Conservation (phyloP, 768 basidiomycete genomes). For the Hypholoma fasciculare region DNA sequence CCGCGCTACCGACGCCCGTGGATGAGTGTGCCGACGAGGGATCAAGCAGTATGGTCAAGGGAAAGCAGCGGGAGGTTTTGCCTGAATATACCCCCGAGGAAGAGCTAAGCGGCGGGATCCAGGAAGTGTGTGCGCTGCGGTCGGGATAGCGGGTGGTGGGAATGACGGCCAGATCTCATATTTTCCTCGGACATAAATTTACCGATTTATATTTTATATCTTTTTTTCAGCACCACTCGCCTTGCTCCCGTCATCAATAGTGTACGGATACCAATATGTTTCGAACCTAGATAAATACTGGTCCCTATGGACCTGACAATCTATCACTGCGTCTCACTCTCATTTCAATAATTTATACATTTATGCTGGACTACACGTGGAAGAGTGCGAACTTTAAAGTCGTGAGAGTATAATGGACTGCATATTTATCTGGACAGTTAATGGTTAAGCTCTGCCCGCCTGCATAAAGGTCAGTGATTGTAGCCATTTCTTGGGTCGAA, state of each 20-base stretch:
- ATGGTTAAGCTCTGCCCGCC: slow-evolving; percentile 14
- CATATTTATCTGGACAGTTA: neutral
- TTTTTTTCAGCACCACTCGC: neutral
- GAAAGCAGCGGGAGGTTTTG: slow-evolving; percentile 3
- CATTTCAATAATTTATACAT: neutral
- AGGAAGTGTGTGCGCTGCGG: slow-evolving; percentile 5
- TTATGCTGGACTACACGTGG: neutral
- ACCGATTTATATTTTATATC: neutral
- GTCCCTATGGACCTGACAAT: slow-evolving; percentile 3
- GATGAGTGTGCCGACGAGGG: slow-evolving; percentile 21
- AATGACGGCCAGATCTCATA: neutral
- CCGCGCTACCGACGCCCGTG: slow-evolving; percentile 29
- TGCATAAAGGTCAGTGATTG: neutral
- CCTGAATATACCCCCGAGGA: neutral
- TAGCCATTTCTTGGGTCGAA: neutral
- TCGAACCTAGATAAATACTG: neutral
- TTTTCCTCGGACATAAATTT: neutral
- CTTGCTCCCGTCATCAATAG: neutral
- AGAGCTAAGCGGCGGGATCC: slow-evolving; percentile 13
- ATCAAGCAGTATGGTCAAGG: slow-evolving; percentile 1
- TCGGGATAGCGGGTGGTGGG: neutral
- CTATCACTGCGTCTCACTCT: neutral
- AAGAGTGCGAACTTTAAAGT: neutral
- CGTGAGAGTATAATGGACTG: neutral
- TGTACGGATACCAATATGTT: neutral